Evolutionary conservation across 1,284 basidiomycete species (phyloP).

Genomic region (Boletellus dicymbophilus): DNA sequence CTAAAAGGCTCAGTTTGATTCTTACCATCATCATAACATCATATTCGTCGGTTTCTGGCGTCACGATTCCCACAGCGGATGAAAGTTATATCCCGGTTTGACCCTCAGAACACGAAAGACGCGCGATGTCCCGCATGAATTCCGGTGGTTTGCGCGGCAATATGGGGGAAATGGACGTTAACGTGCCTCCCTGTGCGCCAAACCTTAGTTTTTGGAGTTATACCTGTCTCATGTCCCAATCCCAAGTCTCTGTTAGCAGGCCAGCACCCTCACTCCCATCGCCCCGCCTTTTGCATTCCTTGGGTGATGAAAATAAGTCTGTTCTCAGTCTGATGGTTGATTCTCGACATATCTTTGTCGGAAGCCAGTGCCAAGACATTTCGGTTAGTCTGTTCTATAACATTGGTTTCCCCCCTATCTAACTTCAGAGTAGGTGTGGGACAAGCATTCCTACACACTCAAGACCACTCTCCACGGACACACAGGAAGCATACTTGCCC

Average conservation of each 20-base stretch:
- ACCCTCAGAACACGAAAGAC: background rate
- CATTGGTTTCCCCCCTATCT: conserved; percentile 1
- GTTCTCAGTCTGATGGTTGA: conserved; percentile 79
- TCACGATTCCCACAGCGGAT: no score
- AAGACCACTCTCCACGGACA: conserved; percentile 83
- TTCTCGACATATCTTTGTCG: conserved; percentile 77
- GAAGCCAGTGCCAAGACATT: conserved; percentile 80
- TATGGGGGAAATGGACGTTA: conserved; percentile 9
- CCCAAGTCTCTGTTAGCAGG: conserved; percentile 60
- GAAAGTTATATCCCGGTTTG: background rate
- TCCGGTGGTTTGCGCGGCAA: conserved; percentile 6
- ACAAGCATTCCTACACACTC: conserved; percentile 68
- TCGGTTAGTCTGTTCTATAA: conserved; percentile 16
- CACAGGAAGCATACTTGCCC: conserved; percentile 80
- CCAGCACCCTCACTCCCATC: conserved; percentile 41
- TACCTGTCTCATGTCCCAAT: conserved; percentile 13
- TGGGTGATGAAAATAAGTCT: conserved; percentile 68
- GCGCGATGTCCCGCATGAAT: background rate
- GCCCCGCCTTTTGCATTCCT: conserved; percentile 63
- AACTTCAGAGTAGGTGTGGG: conserved; percentile 73
- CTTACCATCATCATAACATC: background rate
- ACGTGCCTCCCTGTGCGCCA: conserved; percentile 29
- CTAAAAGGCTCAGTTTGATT: background rate
- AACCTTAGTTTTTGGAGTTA: background rate
- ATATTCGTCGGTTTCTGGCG: no score